Base-by-base conservation (phyloP, 176 grass and related monocot genomes). In the Eremochloa ophiuroides region DNA sequence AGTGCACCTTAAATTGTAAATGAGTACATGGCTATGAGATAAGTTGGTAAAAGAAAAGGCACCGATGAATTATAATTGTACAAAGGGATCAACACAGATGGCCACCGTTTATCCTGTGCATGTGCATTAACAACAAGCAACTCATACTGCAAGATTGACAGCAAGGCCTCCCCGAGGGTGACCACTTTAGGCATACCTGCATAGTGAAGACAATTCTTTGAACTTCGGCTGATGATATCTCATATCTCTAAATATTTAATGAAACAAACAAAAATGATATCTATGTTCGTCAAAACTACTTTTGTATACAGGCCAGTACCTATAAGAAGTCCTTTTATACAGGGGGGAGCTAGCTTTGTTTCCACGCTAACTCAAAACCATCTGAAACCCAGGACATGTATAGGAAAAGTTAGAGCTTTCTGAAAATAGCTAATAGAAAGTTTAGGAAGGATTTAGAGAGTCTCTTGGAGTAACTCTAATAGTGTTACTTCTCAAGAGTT, bases 121-220 rank as follows among this genome's bases (percentile, higher is more conserved):
- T 97, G 94, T 59, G 89, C 87, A 75, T 97, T 91, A 80, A 97
- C 33, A 35, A 94, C 80, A 85, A 97, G 89, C 26, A 94, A 60
- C 22, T 87, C 91, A 84, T 90, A 97, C 78, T 97, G 94, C 66
- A 94, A 78, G 35, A 97, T 91, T 73, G 94, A 94, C 81, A 97
- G 50, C 59, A 90, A 71, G 25, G 94, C 91, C 76, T 97, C 91
- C 85, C 75, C 90, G 74, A 97, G 75, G 63, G 94, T 97, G 71
- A 97, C 82, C 64, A 90, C 75, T 46, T 63, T 87, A 69, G 91
- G 94, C 38, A 5, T 4, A 37, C 16, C 69, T 80, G 48, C 14
- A 84, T 47, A 41, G 39, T 11, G 9, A 41, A 41, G 39, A 41
- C 39, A 11, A 41, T 16, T 53, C 7, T 25, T 75, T 53, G 44